A percentile compares a stretch with the other conserved stretches of the same genome.
phyloP scores from a whole-genome alignment of 768 basidiomycete species.

The Lactarius hengduanensis region DNA sequence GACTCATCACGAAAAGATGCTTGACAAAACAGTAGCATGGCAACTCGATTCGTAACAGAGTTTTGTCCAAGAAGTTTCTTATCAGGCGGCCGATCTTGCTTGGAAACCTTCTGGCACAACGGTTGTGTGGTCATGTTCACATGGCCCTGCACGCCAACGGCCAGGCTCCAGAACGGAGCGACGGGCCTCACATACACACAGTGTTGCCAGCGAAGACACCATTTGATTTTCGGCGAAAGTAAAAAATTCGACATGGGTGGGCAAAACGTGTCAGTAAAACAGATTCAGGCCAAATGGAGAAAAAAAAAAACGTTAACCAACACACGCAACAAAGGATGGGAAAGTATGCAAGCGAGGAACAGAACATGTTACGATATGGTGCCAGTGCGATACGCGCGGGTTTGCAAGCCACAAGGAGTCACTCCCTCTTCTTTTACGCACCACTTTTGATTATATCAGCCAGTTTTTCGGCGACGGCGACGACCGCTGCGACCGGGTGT shows the following conservation, averaged over 20 bases:
- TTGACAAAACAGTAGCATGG: neutral
- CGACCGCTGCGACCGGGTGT: constrained; percentile 16
- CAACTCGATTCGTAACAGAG: neutral
- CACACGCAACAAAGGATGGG: neutral
- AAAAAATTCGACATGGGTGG: neutral
- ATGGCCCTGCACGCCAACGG: neutral
- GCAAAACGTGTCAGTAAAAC: neutral
- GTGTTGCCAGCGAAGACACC: neutral
- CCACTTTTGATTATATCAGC: constrained; percentile 22
- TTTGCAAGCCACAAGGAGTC: neutral
- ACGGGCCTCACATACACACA: neutral
- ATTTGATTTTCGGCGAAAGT: neutral
- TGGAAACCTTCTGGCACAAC: neutral
- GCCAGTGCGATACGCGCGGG: no score
- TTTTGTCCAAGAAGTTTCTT: neutral
- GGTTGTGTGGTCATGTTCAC: neutral
- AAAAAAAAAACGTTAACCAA: neutral
- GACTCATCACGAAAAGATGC: neutral
- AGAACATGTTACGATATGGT: neutral
- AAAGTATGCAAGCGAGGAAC: neutral
- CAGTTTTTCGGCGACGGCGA: constrained; percentile 21
- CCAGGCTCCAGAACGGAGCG: neutral
- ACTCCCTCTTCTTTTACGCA: neutral
- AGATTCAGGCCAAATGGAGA: neutral
- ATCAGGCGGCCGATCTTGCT: neutral